Evolutionary conservation across 208 protist genomes (phyloP).

Genomic region (Borovskyia barvae): DNA sequence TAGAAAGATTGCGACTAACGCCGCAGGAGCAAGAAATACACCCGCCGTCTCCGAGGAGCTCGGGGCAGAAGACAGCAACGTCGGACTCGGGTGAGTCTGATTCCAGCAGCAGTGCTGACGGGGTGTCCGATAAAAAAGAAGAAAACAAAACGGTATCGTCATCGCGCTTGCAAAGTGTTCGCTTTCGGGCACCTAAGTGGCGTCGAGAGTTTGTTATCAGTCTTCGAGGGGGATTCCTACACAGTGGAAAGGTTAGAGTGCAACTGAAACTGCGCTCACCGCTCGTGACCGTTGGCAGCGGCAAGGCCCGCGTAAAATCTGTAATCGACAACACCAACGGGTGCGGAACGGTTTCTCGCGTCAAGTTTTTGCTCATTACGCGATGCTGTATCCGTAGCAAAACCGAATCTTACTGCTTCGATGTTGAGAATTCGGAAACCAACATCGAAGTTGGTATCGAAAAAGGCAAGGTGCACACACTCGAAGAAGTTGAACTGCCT

Average conservation of each 20-base stretch:
- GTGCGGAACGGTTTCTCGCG: conserved; percentile 29
- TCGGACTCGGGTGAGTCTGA: too few species aligned
- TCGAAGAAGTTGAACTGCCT: conserved; percentile 33
- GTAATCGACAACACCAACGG: conserved; percentile 67
- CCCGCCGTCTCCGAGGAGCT: too few species aligned
- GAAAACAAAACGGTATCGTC: conserved; percentile 3
- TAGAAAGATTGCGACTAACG: too few species aligned
- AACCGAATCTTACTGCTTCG: conserved; percentile 31
- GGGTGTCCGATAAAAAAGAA: neutral
- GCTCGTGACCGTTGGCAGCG: conserved; percentile 27
- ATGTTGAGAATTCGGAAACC: conserved; percentile 12
- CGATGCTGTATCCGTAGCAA: conserved; percentile 36
- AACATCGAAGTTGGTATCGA: conserved; percentile 21
- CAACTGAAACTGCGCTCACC: conserved; percentile 51
- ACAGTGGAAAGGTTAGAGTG: conserved; percentile 28
- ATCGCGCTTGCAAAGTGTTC: too few species aligned
- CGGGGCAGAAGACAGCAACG: too few species aligned
- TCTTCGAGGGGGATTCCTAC: conserved; percentile 32
- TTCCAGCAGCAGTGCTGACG: neutral
- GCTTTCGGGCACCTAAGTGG: conserved; percentile 14
- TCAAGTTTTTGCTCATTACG: conserved; percentile 56
- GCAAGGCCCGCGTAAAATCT: conserved; percentile 19
- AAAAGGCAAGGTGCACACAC: conserved; percentile 28
- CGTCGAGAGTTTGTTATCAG: conserved; percentile 32
- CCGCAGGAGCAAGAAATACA: too few species aligned